These are phyloP conservation scores for Blastobotrys muscicola DNA, from an alignment of 805 yeast species.

Conservation along the genomic window DNA sequence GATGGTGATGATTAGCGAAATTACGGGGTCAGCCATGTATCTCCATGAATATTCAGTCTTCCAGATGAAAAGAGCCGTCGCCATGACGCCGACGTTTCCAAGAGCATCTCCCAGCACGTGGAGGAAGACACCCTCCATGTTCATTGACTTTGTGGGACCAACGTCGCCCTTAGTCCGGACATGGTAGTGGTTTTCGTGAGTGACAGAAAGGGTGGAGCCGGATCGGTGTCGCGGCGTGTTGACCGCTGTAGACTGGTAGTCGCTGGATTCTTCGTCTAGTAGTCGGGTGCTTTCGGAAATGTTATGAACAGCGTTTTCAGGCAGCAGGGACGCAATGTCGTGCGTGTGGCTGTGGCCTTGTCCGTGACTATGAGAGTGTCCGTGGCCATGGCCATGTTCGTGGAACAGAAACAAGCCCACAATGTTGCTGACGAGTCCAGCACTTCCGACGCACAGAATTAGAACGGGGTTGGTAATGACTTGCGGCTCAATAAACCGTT, in stretches of 20 bases:
- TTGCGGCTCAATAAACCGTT: slow-evolving; percentile 75
- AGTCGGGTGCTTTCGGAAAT: slow-evolving; percentile 6
- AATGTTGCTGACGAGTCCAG: slow-evolving; percentile 75
- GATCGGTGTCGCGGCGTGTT: slow-evolving; percentile 2
- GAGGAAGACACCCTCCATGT: slow-evolving; percentile 94
- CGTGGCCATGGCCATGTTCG: slow-evolving; percentile 58
- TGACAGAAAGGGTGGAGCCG: slow-evolving; percentile 8
- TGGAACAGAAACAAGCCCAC: slow-evolving; percentile 83
- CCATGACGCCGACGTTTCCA: slow-evolving; percentile 89
- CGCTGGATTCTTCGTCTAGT: slow-evolving; percentile 2
- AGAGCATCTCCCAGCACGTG: slow-evolving; percentile 95
- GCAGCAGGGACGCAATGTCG: not conserved
- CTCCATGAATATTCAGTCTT: slow-evolving; percentile 84
- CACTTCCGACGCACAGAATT: slow-evolving; percentile 69
- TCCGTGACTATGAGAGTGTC: slow-evolving; percentile 14
- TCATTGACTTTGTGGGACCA: slow-evolving; percentile 46
- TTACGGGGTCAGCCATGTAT: slow-evolving; percentile 74
- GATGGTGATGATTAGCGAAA: slow-evolving; percentile 75
- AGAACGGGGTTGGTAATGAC: slow-evolving; percentile 73
- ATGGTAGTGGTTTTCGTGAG: slow-evolving; percentile 26
- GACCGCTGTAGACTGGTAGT: too few relatives aligned
- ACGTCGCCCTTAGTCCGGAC: slow-evolving; percentile 13
- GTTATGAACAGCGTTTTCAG: not conserved
- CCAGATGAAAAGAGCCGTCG: slow-evolving; percentile 88
- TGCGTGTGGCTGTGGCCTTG: slow-evolving; percentile 16